phyloP scores from a whole-genome alignment of 371 early-diverging fungal genomes.

The Rhizopus stolonifer region DNA sequence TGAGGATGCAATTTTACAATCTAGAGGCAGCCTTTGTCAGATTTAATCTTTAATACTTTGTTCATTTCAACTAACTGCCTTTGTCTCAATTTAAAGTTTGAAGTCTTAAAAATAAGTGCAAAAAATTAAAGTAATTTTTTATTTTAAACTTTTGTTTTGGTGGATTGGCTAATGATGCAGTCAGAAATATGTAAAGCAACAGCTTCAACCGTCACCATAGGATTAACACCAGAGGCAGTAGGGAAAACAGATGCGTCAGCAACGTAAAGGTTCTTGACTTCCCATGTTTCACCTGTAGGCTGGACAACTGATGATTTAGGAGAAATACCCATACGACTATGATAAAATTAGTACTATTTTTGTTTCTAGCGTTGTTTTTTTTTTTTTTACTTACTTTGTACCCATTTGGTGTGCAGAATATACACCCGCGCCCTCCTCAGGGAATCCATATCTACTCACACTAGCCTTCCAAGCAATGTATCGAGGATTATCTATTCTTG shows the following conservation, averaged over 20 bases:
- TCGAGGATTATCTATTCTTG: constrained; percentile 36
- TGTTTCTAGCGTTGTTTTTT: neutral
- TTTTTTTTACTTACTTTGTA: constrained; percentile 53
- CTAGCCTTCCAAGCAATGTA: constrained; percentile 33
- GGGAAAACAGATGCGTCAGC: constrained; percentile 78
- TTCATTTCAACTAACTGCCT: too few species aligned
- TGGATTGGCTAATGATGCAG: constrained; percentile 10
- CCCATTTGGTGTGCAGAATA: constrained; percentile 70
- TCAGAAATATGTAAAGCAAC: constrained; percentile 39
- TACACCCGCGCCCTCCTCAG: constrained; percentile 31
- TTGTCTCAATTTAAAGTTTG: too few species aligned
- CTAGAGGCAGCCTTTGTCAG: too few species aligned
- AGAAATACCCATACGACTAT: constrained; percentile 66
- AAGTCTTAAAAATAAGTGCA: too few species aligned
- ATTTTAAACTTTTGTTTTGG: constrained; percentile 16
- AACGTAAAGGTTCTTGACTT: constrained; percentile 69
- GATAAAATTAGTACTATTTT: neutral
- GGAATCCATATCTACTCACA: constrained; percentile 31
- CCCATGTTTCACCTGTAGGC: constrained; percentile 76
- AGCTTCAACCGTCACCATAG: constrained; percentile 66
- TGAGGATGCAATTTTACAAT: too few species aligned
- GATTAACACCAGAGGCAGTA: constrained; percentile 73
- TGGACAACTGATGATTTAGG: constrained; percentile 60
- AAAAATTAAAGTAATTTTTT: too few species aligned
- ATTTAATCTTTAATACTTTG: too few species aligned